Percentiles rank a stretch among this genome's conserved stretches.
These are phyloP conservation scores for Hypoxylon subgilvum DNA, from an alignment of 495 filamentous ascomycete genomes.

Conservation along the genomic window DNA sequence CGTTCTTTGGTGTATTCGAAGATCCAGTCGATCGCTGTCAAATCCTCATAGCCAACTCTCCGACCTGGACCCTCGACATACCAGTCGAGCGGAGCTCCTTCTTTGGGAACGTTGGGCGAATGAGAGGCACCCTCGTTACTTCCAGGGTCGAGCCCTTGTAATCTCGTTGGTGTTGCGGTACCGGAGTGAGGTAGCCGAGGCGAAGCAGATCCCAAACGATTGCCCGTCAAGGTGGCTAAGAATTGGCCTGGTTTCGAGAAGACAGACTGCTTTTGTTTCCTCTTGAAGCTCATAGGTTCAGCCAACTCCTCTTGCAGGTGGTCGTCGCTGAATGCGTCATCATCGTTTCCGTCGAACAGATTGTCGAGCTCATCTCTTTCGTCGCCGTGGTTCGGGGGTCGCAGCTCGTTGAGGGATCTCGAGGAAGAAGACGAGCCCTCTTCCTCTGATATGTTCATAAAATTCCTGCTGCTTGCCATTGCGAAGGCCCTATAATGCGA, in stretches of 20 bases:
- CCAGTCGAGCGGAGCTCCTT: conserved; percentile 77
- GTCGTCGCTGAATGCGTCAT: conserved; percentile 53
- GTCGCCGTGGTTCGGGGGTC: conserved; percentile 39
- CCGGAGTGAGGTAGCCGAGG: conserved; percentile 29
- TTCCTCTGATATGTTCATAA: conserved; percentile 36
- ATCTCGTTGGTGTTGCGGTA: conserved; percentile 26
- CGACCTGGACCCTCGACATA: conserved; percentile 88
- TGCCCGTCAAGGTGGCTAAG: conserved; percentile 62
- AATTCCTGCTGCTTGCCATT: conserved; percentile 44
- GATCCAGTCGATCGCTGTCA: conserved; percentile 99
- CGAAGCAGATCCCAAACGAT: conserved; percentile 26
- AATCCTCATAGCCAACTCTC: conserved; percentile 91
- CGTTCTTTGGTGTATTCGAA: conserved; percentile 98
- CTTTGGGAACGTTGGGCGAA: conserved; percentile 55
- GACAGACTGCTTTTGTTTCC: conserved; percentile 69
- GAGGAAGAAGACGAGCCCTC: conserved; percentile 43
- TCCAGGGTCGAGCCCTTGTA: conserved; percentile 20
- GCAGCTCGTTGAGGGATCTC: conserved; percentile 36
- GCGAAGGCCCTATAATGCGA: conserved; percentile 29
- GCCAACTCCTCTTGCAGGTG: conserved; percentile 56
- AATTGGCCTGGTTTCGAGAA: conserved; percentile 59
- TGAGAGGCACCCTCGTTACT: conserved; percentile 4
- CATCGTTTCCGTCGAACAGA: conserved; percentile 48
- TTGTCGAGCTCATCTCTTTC: conserved; percentile 55
- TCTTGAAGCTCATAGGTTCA: conserved; percentile 79